Evolutionary conservation across 2,329 filamentous ascomycete genomes (phyloP).

Genomic region (Xylogone sp.): DNA sequence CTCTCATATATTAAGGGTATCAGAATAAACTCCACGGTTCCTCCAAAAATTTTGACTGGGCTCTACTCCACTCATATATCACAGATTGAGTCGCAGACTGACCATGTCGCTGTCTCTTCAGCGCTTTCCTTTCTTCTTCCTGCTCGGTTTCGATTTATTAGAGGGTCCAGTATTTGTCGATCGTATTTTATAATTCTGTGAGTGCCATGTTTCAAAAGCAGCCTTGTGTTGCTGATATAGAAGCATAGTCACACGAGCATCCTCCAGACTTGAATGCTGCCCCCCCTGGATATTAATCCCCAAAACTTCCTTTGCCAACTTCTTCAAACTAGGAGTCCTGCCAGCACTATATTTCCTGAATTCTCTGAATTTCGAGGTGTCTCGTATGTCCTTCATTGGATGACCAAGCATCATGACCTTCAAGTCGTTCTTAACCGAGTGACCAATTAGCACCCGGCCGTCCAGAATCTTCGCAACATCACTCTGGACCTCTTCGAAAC

Average conservation of each 20-base stretch:
- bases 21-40: too few species aligned
- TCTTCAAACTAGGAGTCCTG: slow-evolving; percentile 62
- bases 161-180: slow-evolving; percentile 4
- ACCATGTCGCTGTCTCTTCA: slow-evolving; percentile 29
- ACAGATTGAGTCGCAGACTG: too few species aligned
- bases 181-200: slow-evolving; percentile 56
- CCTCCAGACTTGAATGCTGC: slow-evolving; percentile 65
- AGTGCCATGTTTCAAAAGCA: slow-evolving; percentile 78
- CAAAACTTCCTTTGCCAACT: slow-evolving; percentile 53
- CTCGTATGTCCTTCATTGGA: slow-evolving; percentile 72
- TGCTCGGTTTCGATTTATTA: slow-evolving; percentile 12
- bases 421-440: slow-evolving; percentile 77
- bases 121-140: slow-evolving; percentile 42
- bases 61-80: too few species aligned
- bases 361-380: slow-evolving; percentile 74
- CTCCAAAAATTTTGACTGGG: too few species aligned
- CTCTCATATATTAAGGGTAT: too few species aligned
- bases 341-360: slow-evolving; percentile 69
- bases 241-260: slow-evolving; percentile 87
- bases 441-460: slow-evolving; percentile 73
- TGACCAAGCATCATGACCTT: slow-evolving; percentile 74
- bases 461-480: slow-evolving; percentile 66
- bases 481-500: slow-evolving; percentile 73
- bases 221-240: slow-evolving; percentile 81
- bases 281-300: slow-evolving; percentile 60